phyloP scores from a whole-genome alignment of 768 basidiomycete genomes.

The Tephrocybe sp. region DNA sequence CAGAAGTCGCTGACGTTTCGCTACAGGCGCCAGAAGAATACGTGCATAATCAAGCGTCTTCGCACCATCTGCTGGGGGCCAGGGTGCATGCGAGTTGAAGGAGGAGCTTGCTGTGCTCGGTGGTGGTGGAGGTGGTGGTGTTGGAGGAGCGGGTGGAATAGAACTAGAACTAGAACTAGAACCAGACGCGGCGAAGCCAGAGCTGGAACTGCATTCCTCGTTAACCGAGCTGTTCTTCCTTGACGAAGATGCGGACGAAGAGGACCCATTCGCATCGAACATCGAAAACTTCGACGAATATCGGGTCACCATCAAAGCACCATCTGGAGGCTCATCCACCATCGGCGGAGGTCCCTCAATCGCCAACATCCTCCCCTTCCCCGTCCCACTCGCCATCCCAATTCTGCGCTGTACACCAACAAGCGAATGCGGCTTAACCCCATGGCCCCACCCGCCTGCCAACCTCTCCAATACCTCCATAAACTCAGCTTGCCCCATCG shows the following conservation, averaged over 20 bases:
- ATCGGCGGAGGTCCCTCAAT: conserved; percentile 11
- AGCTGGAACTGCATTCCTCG: conserved; percentile 16
- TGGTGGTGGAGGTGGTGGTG: neutral
- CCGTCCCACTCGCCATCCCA: too few relatives aligned
- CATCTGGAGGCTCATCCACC: too few relatives aligned
- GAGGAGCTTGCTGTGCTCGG: conserved; percentile 9
- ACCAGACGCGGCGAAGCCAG: too few relatives aligned
- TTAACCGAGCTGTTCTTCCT: conserved; percentile 26
- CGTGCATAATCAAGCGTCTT: conserved; percentile 66
- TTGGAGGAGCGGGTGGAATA: too few relatives aligned
- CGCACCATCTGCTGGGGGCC: conserved; percentile 37
- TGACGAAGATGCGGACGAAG: conserved; percentile 20
- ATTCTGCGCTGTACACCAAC: conserved; percentile 22
- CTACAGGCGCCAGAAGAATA: conserved; percentile 71
- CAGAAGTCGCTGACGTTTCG: conserved; percentile 57
- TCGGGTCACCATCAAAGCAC: too few relatives aligned
- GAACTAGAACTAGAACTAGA: conserved; percentile 3
- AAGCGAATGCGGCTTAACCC: conserved; percentile 56
- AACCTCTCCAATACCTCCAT: conserved; percentile 82
- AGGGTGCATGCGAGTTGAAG: conserved; percentile 6
- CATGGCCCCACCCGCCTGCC: conserved; percentile 70
- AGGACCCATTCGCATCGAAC: conserved; percentile 16
- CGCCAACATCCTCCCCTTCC: conserved; percentile 3
- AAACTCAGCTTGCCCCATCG: conserved; percentile 89
- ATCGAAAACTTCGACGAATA: conserved; percentile 7